Base-by-base conservation (phyloP, 2,329 filamentous ascomycete genomes). In the Trichoderma sp. region DNA sequence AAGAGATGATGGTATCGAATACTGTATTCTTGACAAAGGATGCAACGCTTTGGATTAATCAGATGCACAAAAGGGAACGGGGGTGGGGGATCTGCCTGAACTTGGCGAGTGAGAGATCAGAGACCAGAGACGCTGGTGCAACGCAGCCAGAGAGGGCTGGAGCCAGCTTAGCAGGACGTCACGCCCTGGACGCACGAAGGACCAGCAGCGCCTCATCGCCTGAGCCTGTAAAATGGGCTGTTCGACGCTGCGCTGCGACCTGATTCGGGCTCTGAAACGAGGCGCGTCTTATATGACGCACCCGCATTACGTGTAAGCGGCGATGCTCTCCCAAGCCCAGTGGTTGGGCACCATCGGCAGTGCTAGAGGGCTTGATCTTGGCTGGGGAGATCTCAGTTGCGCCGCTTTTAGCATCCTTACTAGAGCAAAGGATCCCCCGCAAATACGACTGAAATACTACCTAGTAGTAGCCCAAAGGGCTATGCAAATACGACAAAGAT, bases 261-360 rank as follows among this genome's bases (percentile, higher is more conserved):
- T 57, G 37, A 58, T 49, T 58, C 62, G 53, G 52, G 52, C 52
- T 33, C n/a, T 57, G 62, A 66, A 33, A 65, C 62, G 62, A 57
- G 62, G 24, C 62, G 21, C 7, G 37, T 31, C 40, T 47, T 35
- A 58, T 56, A 47, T 66, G 53, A 66, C 62, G 62, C 53, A 58
- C 19, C 53, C 14, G 53, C 27, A 66, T 66, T 66, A 66, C 24
- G 37, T 27, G 35, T 29, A 29, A 13, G 53, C 57, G 62, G 62
- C 62, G 43, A 47, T 57, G 62, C 62, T 49, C 53, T 55, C 49
- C 35, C 57, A 10, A 29, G n/a, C 8, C 1, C 37, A 14, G 19
- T 16, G 27, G 43, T 49, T 56, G 27, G 53, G 53, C 53, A 29
- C 53, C 52, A 33, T 19, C 27, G 27, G 27, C 53, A 11, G 14